Conservation (phyloP, 2,329 filamentous ascomycete species). For the Aureobasidium sp. region DNA sequence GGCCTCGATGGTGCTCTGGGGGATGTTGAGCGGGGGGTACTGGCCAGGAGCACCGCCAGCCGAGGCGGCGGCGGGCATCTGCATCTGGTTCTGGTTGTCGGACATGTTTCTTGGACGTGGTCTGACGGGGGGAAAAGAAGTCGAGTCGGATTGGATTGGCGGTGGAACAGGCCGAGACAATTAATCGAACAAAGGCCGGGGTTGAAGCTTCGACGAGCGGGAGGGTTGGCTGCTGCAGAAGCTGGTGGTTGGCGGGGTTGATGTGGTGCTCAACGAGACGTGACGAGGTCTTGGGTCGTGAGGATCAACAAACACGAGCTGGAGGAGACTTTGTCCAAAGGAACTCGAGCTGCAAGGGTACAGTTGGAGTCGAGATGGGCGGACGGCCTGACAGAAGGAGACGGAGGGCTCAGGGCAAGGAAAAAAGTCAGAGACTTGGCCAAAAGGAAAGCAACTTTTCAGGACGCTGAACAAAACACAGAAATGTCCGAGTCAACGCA, state of each 20-base stretch:
- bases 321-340: background rate
- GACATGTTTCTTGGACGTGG: constrained; percentile 50
- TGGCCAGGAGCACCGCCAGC: constrained; percentile 62
- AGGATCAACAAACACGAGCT: background rate
- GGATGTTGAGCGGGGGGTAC: constrained; percentile 79
- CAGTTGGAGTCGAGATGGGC: background rate
- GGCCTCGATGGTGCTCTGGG: constrained; percentile 89
- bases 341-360: background rate
- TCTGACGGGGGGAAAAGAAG: background rate
- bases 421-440: constrained; percentile 13
- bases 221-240: background rate
- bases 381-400: constrained; percentile 23
- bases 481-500: background rate
- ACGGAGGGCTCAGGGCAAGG: constrained; percentile 22
- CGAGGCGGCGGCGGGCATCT: constrained; percentile 60
- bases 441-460: constrained; percentile 4
- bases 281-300: background rate
- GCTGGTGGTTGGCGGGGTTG: background rate
- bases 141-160: background rate
- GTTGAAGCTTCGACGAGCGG: constrained; percentile 4
- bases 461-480: background rate
- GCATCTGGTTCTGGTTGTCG: constrained; percentile 56
- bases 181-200: constrained; percentile 7
- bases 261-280: background rate
- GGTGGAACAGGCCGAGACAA: constrained; percentile 9